These are phyloP conservation scores for Stenocarpella maydis DNA, from an alignment of 2,329 filamentous ascomycete genomes.

Conservation along the genomic window DNA sequence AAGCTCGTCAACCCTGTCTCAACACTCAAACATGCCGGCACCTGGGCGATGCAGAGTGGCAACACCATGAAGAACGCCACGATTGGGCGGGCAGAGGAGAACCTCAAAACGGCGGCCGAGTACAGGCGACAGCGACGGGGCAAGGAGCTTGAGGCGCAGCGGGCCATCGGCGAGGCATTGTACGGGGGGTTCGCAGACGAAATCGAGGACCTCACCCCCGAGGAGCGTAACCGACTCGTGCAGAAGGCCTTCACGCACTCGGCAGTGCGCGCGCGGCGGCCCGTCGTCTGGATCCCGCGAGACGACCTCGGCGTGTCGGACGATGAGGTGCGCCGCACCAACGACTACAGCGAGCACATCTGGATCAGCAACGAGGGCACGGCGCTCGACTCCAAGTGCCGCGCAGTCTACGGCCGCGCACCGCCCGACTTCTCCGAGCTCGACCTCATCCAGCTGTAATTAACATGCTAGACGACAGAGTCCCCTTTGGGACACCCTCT, in stretches of 20 bases:
- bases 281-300: conserved; percentile 91
- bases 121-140: conserved; percentile 58
- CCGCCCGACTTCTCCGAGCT: conserved; percentile 91
- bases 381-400: conserved; percentile 81
- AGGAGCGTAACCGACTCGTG: conserved; percentile 85
- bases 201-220: conserved; percentile 90
- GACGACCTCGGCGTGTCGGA: conserved; percentile 91
- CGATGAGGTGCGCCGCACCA: conserved; percentile 85
- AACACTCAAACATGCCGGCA: conserved; percentile 55
- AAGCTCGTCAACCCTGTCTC: conserved; percentile 25
- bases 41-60: conserved; percentile 58
- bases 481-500: background rate
- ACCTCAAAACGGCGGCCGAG: conserved; percentile 53
- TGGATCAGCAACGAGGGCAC: conserved; percentile 97
- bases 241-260: conserved; percentile 90
- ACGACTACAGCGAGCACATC: conserved; percentile 78
- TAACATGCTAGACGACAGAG: background rate
- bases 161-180: conserved; percentile 77
- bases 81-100: conserved; percentile 50
- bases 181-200: conserved; percentile 91
- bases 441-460: conserved; percentile 80
- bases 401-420: conserved; percentile 83
- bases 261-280: conserved; percentile 82
- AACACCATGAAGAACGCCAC: conserved; percentile 58
- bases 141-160: conserved; percentile 76